Evolutionary conservation across 768 basidiomycete species (phyloP).

Genomic region (Clitopilus hobsonii): DNA sequence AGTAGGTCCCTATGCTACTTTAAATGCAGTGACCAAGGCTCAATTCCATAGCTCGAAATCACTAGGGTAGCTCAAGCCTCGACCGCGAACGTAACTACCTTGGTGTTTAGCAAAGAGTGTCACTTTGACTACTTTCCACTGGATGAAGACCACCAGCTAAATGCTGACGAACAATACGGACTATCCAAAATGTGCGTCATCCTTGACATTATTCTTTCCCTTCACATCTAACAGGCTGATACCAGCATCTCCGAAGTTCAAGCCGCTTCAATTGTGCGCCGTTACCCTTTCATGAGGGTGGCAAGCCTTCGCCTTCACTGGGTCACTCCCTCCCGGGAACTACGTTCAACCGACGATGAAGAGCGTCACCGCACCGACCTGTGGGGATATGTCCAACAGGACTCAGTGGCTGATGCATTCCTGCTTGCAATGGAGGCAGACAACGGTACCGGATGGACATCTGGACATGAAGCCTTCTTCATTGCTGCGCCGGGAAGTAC

Average conservation of each 20-base stretch:
- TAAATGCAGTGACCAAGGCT: background rate
- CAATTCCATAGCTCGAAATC: slow-evolving; percentile 44
- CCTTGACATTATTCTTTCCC: too few species aligned
- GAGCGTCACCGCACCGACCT: slow-evolving; percentile 39
- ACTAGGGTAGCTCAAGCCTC: slow-evolving; percentile 60
- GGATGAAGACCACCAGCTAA: slow-evolving; percentile 57
- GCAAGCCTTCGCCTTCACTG: slow-evolving; percentile 66
- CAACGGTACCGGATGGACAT: slow-evolving; percentile 27
- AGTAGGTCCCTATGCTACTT: slow-evolving; percentile 22
- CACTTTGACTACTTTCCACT: slow-evolving; percentile 62
- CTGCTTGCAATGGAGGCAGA: slow-evolving; percentile 46
- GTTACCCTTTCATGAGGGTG: slow-evolving; percentile 54
- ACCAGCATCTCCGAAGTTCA: slow-evolving; percentile 66
- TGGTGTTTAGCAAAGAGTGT: slow-evolving; percentile 40
- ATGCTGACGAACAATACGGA: slow-evolving; percentile 67
- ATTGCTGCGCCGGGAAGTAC: slow-evolving; percentile 55
- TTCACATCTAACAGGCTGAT: too few species aligned
- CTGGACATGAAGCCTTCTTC: slow-evolving; percentile 66
- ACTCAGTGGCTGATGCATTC: slow-evolving; percentile 64
- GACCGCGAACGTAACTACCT: slow-evolving; percentile 54
- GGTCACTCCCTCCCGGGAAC: slow-evolving; percentile 38
- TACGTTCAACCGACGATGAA: slow-evolving; percentile 22
- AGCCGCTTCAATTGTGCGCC: slow-evolving; percentile 61
- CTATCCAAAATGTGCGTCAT: slow-evolving; percentile 56
- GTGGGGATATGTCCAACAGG: slow-evolving; percentile 67